phyloP scores from a whole-genome alignment of 2,329 filamentous ascomycete species.

The Venturia nashicola region DNA sequence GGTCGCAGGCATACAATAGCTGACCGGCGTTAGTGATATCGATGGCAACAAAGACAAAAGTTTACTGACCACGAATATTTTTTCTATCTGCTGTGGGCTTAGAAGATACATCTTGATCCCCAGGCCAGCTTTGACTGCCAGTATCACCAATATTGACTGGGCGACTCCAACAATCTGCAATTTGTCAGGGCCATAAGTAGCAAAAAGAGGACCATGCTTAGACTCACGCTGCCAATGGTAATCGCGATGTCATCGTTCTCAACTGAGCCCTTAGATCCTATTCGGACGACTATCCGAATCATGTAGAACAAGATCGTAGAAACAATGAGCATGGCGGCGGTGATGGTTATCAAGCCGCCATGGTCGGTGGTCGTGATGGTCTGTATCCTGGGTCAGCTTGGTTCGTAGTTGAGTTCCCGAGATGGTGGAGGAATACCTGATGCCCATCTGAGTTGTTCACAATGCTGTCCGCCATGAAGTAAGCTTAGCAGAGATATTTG shows the following conservation, averaged over 20 bases:
- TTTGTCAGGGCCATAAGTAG: neutral
- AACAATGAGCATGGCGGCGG: neutral
- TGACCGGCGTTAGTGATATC: neutral
- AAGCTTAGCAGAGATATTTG: neutral
- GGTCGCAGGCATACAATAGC: slow-evolving; percentile 11
- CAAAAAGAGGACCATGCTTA: neutral
- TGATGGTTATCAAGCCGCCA: slow-evolving; percentile 7
- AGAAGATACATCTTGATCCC: slow-evolving; percentile 8
- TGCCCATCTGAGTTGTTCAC: neutral
- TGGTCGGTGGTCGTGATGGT: neutral
- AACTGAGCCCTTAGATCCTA: neutral
- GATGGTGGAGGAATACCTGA: neutral
- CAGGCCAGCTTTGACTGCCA: slow-evolving; percentile 9
- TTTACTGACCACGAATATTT: slow-evolving; percentile 2
- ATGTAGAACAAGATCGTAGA: slow-evolving; percentile 4
- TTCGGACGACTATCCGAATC: slow-evolving; percentile 3
- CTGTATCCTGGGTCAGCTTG: no score
- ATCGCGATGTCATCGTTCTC: slow-evolving; percentile 2
- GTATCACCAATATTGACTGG: slow-evolving; percentile 7
- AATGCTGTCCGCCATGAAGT: neutral
- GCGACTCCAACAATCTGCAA: slow-evolving; percentile 8
- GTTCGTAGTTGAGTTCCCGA: neutral
- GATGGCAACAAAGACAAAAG: neutral
- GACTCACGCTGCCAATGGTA: neutral
- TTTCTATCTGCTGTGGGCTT: neutral